These are phyloP conservation scores for Colletotrichum tabaci DNA, from an alignment of 2,329 filamentous ascomycete genomes.

Conservation along the genomic window DNA sequence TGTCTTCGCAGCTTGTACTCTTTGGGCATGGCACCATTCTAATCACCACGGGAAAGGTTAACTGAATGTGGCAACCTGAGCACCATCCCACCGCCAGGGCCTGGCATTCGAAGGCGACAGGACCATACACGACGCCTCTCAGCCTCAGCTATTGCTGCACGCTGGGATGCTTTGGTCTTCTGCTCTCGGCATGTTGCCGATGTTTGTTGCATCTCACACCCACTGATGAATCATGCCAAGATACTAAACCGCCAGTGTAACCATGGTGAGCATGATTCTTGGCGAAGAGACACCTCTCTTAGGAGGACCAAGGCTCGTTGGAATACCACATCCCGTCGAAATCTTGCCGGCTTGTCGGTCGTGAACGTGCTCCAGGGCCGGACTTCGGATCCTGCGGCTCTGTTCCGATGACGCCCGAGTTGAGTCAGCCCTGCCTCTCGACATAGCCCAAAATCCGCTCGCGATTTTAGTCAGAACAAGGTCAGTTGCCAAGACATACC, in stretches of 20 bases:
- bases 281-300: background rate
- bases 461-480: background rate
- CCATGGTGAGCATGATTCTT: background rate
- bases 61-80: slow-evolving; percentile 4
- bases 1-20: background rate
- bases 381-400: slow-evolving; percentile 15
- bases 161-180: background rate
- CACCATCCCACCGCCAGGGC: background rate
- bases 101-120: slow-evolving; percentile 27
- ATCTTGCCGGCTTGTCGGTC: background rate
- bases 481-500: background rate
- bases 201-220: slow-evolving; percentile 3
- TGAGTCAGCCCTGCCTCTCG: slow-evolving; percentile 10
- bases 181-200: slow-evolving; percentile 2
- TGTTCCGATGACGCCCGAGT: slow-evolving; percentile 2
- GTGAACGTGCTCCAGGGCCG: background rate
- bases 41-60: slow-evolving; percentile 6
- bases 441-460: background rate
- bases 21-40: background rate
- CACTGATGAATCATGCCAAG: slow-evolving; percentile 29
- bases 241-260: background rate
- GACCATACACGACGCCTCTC: slow-evolving; percentile 28
- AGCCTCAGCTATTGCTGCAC: slow-evolving; percentile 19
- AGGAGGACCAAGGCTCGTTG: background rate
- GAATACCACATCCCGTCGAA: background rate